These are phyloP conservation scores for Cutaneotrichosporon cutaneum DNA, from an alignment of 1,284 basidiomycete genomes.

Conservation along the genomic window DNA sequence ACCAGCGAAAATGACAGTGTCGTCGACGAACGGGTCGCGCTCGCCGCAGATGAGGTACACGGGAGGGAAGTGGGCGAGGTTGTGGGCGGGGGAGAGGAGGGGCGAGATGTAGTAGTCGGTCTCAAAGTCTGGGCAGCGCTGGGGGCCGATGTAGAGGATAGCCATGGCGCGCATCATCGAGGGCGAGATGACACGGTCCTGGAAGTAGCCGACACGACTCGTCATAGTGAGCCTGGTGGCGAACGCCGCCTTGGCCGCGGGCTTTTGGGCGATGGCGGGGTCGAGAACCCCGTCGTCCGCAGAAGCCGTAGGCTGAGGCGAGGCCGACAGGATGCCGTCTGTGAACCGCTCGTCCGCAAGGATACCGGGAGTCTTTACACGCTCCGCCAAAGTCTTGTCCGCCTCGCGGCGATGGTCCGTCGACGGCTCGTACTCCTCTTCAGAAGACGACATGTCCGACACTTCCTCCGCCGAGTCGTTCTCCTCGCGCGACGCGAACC, in stretches of 20 bases:
- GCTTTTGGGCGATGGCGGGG: conserved; percentile 25
- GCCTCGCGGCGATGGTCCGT: conserved; percentile 39
- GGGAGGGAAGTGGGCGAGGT: conserved; percentile 90
- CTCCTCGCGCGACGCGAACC: conserved; percentile 60
- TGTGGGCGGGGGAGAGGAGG: conserved; percentile 75
- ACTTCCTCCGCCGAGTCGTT: conserved; percentile 16
- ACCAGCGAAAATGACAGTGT: conserved; percentile 89
- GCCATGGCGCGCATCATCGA: conserved; percentile 99
- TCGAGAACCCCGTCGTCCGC: conserved; percentile 17
- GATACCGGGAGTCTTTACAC: conserved; percentile 51
- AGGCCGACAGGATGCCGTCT: conserved; percentile 18
- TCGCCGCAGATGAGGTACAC: conserved; percentile 90
- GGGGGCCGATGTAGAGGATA: conserved; percentile 91
- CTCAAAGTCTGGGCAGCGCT: conserved; percentile 85
- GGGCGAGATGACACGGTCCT: conserved; percentile 84
- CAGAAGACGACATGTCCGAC: conserved; percentile 20
- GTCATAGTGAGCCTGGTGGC: conserved; percentile 93
- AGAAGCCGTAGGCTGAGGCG: conserved; percentile 9
- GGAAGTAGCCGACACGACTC: conserved; percentile 89
- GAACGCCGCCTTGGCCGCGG: conserved; percentile 57
- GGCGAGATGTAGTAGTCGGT: conserved; percentile 95
- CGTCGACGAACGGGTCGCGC: conserved; percentile 95
- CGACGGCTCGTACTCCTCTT: conserved; percentile 30
- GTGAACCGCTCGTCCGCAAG: conserved; percentile 22
- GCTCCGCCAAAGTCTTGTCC: conserved; percentile 54